Percentiles rank a stretch among this genome's conserved stretches.
Evolutionary conservation across 2,329 filamentous ascomycete genomes (phyloP).

Genomic region (Diaporthe sp.): DNA sequence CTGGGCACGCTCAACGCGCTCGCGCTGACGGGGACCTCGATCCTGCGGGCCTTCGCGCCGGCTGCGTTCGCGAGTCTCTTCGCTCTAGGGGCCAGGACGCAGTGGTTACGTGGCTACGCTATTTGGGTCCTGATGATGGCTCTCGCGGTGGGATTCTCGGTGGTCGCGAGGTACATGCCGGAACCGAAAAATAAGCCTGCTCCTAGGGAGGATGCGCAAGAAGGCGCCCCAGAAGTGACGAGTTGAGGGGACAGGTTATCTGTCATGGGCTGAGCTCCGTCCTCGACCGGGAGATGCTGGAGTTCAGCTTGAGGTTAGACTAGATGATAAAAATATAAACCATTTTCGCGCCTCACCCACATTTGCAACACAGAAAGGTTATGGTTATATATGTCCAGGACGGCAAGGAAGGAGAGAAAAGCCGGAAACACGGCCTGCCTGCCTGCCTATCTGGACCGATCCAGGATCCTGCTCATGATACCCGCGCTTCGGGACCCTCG

Average conservation of each 20-base stretch:
- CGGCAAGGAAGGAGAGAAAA: too few species aligned
- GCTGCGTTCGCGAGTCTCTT: constrained; percentile 77
- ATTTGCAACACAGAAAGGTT: background rate
- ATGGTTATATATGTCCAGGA: background rate
- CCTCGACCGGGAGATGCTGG: background rate
- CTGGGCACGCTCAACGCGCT: constrained; percentile 81
- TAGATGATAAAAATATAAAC: background rate
- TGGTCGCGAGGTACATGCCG: constrained; percentile 53
- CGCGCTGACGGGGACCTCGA: constrained; percentile 73
- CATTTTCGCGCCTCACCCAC: background rate
- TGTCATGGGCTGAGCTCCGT: background rate
- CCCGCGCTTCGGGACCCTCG: background rate
- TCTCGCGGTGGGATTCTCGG: constrained; percentile 52
- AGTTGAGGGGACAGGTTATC: background rate
- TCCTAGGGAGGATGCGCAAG: background rate
- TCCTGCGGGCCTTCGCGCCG: constrained; percentile 75
- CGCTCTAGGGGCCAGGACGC: constrained; percentile 74
- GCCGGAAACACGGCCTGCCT: background rate
- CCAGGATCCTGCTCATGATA: background rate
- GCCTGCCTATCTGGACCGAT: background rate
- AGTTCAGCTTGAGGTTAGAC: background rate
- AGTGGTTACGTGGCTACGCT: constrained; percentile 74
- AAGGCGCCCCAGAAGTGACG: background rate
- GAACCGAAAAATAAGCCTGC: constrained; percentile 48
- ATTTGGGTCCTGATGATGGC: constrained; percentile 73